Percentiles rank a stretch among this genome's conserved stretches.
phyloP scores from a whole-genome alignment of 2,329 filamentous ascomycete species.

The Paracoccidioides brasiliensis region DNA sequence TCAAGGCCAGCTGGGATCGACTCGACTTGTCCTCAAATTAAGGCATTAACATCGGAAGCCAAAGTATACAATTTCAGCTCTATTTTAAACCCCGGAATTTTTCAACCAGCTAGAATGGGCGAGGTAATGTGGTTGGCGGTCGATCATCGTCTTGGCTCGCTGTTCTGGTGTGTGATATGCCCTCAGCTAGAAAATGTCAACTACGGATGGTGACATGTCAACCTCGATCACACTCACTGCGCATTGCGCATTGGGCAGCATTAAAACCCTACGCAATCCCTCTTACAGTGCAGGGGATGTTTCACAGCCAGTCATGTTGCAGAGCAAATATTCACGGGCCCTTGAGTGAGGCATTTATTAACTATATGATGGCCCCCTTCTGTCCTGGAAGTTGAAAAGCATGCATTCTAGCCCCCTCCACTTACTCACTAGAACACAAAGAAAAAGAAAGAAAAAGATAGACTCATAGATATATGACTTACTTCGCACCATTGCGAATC shows the following conservation, averaged over 20 bases:
- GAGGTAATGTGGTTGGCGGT: no score
- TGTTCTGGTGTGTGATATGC: neutral
- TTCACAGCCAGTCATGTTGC: neutral
- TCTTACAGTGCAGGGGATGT: neutral
- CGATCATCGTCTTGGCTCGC: no score
- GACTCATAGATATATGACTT: neutral
- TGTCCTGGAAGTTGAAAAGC: neutral
- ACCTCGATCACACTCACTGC: neutral
- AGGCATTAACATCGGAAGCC: no score
- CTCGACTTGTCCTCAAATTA: no score
- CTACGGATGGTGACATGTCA: neutral
- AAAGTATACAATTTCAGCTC: no score
- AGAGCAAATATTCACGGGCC: neutral
- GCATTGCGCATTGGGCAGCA: neutral
- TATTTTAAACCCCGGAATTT: no score
- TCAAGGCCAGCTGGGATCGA: no score
- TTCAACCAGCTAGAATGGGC: no score
- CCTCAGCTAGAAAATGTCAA: neutral
- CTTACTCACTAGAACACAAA: neutral
- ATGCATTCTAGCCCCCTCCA: neutral
- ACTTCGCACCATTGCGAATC: neutral
- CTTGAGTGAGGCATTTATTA: neutral
- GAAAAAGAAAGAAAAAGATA: neutral
- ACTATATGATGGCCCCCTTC: neutral
- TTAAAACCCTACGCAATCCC: neutral